A percentile compares a stretch with the other conserved stretches of the same genome.
Conservation (phyloP, 2,329 filamentous ascomycete genomes). For the Trichoderma sp. region DNA sequence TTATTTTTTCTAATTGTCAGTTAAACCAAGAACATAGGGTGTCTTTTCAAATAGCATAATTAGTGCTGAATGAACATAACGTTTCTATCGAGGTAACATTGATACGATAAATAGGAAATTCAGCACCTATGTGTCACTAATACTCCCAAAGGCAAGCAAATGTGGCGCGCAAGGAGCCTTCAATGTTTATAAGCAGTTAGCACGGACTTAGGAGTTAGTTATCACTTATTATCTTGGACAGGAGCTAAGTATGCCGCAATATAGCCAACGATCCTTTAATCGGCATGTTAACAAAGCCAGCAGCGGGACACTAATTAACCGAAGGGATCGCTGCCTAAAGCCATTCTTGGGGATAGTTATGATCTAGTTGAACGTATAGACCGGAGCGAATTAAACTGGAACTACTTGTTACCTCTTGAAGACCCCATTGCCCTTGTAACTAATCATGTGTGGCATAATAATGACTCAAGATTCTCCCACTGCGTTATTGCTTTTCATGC, state of each 20-base stretch:
- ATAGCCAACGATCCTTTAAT: neutral
- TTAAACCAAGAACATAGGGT: too few relatives aligned
- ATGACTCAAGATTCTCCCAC: neutral
- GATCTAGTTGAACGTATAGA: neutral
- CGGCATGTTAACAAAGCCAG: neutral
- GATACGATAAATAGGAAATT: neutral
- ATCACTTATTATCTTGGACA: neutral
- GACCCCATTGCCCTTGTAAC: neutral
- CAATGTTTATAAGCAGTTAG: neutral
- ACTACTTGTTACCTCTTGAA: neutral
- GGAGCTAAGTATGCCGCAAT: neutral
- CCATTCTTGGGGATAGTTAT: neutral
- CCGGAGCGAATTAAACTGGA: neutral
- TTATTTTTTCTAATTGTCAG: neutral
- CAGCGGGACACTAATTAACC: neutral
- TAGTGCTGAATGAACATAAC: neutral
- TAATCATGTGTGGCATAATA: neutral
- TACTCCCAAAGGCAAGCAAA: neutral
- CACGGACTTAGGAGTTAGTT: neutral
- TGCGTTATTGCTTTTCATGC: neutral
- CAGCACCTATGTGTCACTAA: neutral
- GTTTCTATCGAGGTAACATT: too few relatives aligned
- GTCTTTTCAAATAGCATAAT: too few relatives aligned
- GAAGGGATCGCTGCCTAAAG: neutral
- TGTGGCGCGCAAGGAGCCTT: neutral